Conservation (phyloP, 305 asterid species). For the Fraxinus dipetala region DNA sequence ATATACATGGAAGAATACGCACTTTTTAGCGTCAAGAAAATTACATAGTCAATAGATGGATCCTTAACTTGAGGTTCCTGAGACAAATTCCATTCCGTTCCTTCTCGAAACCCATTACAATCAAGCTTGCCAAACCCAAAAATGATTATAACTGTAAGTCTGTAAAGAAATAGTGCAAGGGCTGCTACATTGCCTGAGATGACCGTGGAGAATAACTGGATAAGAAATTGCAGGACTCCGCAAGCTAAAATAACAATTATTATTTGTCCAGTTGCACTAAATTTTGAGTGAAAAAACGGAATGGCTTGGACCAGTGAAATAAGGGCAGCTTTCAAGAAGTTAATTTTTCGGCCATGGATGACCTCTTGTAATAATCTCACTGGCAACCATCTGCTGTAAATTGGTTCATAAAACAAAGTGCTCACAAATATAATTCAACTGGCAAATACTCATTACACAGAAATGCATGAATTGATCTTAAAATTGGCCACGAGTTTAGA, state of each 20-base stretch:
- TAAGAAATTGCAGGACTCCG: neutral
- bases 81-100: neutral
- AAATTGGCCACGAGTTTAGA: neutral
- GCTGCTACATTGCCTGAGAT: neutral
- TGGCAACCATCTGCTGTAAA: neutral
- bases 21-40: neutral
- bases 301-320: neutral
- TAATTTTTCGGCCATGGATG: neutral
- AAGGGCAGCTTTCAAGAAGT: neutral
- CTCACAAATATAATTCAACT: neutral
- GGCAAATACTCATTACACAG: neutral
- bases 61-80: neutral
- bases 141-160: neutral
- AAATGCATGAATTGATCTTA: neutral
- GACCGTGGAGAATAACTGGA: neutral
- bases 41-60: neutral
- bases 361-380: neutral
- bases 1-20: neutral
- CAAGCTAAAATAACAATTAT: neutral
- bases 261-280: neutral
- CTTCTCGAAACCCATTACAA: neutral
- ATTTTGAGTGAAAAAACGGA: neutral
- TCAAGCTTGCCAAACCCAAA: neutral
- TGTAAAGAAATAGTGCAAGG: neutral
- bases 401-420: neutral